Evolutionary conservation across 1,284 basidiomycete species (phyloP), one percentile per base, ranked within the genome.

Genomic region (Ceratobasidium sp.): DNA sequence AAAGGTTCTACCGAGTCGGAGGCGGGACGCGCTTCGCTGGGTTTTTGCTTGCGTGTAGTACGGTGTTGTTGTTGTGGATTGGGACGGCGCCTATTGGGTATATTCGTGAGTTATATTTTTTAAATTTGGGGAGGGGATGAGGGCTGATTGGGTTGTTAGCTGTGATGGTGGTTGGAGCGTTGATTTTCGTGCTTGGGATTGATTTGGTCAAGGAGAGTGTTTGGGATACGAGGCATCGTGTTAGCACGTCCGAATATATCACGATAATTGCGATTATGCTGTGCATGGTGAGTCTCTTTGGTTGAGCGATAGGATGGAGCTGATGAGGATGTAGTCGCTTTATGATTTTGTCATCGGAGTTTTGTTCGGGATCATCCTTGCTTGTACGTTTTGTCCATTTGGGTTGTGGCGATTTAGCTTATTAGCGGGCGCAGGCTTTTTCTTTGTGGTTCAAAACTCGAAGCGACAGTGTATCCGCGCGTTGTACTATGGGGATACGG

Each of bases 301-400:
- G 40, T n/a, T 56, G 77, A 42, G n/a, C 26, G 5, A 10, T 28
- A 44, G 77, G 17, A 23, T 0, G 13, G 28, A 26, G 9, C 61
- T 71, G 56, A 76, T 79, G 64, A 52, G 71, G 28, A 50, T 67
- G 1, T 38, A 73, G 79, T 78, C 77, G 13, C 33, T 91, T 2
- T 97, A 93, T 90, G 96, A 97, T 86, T 99, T 99, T 83, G 97
- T 99, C 40, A 91, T 94, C 79, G 97, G 97, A 1, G 94, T 99
- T 0, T 85, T 98, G 0, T 95, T 97, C 81, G 98, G 97, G 13
- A 95, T 98, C 82, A 87, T 97, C 77, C 91, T 96, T 76, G 96
- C 95, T 80, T 98, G 94, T 94, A 82, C 82, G 92, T 86, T 1
- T 23, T 23, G 23, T 61, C 7, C 3, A 9, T 17, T 33, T 61